Conservation (phyloP, 129 eudicot genomes). For the Scalesia atractyloides region DNA sequence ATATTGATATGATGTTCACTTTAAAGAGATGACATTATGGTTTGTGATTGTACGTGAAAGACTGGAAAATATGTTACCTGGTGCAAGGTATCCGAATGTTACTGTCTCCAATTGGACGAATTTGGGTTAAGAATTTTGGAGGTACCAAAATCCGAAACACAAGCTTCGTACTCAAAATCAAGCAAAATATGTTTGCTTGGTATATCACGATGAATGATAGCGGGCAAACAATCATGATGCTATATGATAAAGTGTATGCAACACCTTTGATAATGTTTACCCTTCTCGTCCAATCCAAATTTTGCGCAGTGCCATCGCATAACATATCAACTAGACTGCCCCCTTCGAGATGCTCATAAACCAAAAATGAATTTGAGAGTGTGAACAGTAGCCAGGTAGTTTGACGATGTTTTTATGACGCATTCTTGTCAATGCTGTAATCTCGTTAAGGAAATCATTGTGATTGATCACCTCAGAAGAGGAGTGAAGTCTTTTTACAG, state of each 20-base stretch:
- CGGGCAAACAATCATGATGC: conserved; percentile 46
- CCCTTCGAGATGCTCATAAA: conserved; percentile 36
- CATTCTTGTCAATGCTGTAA: conserved; percentile 29
- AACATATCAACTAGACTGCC: conserved; percentile 27
- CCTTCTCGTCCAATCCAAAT: conserved; percentile 33
- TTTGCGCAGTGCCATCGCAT: neutral
- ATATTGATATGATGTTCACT: neutral
- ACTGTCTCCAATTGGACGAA: conserved; percentile 40
- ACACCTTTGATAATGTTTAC: conserved; percentile 38
- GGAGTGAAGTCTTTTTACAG: conserved; percentile 26
- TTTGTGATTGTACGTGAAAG: neutral
- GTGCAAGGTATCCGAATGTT: conserved; percentile 42
- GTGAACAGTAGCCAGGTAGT: conserved; percentile 31
- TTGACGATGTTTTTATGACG: conserved; percentile 38
- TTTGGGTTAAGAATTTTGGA: conserved; percentile 20
- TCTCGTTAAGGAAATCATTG: conserved; percentile 25
- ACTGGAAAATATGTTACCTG: conserved; percentile 21
- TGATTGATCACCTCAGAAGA: conserved; percentile 15
- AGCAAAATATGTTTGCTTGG: conserved; percentile 41
- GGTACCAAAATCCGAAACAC: conserved; percentile 42
- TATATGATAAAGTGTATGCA: conserved; percentile 34
- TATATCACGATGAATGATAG: conserved; percentile 40
- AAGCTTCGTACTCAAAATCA: conserved; percentile 34
- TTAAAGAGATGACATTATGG: neutral
- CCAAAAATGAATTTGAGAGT: conserved; percentile 31